Conservation (phyloP, 148 eudicot genomes). For the Silene uniflora region DNA sequence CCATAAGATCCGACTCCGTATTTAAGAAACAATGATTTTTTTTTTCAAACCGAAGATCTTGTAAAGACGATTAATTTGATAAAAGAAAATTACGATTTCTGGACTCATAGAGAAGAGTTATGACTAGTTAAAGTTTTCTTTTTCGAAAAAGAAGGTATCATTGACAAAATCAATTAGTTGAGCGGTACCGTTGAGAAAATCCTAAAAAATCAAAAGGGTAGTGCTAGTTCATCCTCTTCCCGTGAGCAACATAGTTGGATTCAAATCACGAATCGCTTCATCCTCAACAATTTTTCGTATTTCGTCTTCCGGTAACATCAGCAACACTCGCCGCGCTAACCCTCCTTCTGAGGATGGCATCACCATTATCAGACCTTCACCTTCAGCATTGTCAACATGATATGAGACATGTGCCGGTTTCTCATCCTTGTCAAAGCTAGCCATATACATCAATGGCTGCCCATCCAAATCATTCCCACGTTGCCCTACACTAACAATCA, state of each 20-base stretch:
- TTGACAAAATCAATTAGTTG: too few relatives aligned
- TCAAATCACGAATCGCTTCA: slow-evolving; percentile 30
- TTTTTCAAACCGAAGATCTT: too few relatives aligned
- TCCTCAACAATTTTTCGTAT: slow-evolving; percentile 35
- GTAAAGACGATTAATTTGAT: too few relatives aligned
- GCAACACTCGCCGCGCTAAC: slow-evolving; percentile 44
- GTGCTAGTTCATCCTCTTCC: slow-evolving; percentile 19
- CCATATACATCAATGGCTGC: slow-evolving; percentile 42
- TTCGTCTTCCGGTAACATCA: slow-evolving; percentile 40
- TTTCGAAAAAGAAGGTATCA: too few relatives aligned
- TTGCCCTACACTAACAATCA: slow-evolving; percentile 24
- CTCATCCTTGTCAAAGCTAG: slow-evolving; percentile 38
- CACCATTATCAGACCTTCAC: slow-evolving; percentile 53
- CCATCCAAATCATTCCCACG: background rate
- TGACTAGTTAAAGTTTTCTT: too few relatives aligned
- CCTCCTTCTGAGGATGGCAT: slow-evolving; percentile 58
- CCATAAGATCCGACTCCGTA: too few relatives aligned
- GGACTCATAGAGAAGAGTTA: too few relatives aligned
- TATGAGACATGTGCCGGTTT: slow-evolving; percentile 59
- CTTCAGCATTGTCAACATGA: slow-evolving; percentile 39
- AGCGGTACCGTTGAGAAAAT: too few relatives aligned
- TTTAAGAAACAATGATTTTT: too few relatives aligned
- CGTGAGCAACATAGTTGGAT: slow-evolving; percentile 39
- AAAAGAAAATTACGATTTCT: too few relatives aligned
- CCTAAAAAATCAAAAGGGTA: too few relatives aligned